Base-by-base conservation (phyloP, 768 basidiomycete genomes). In the Lentinula detonsa region DNA sequence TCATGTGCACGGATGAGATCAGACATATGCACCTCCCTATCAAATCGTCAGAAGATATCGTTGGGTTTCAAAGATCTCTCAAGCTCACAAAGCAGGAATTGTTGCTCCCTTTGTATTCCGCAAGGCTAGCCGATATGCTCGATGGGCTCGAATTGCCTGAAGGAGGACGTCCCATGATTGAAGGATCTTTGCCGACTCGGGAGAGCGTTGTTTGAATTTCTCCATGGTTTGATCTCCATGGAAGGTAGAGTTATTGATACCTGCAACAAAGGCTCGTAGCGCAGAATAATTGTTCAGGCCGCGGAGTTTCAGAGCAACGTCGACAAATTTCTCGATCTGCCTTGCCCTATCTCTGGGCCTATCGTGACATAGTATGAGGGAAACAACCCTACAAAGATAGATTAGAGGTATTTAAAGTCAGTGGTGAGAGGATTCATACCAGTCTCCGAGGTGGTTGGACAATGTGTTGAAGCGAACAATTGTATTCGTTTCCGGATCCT, bases 281-380 rank as follows among this genome's bases (percentile, higher is more conserved):
- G 90, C 91, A 37, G 94, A 93, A 71, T 97, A 98, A 70, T 99
- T 98, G 73, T 96, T 94, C 50, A 91, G 71, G 11, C 81, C 79
- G 35, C 96, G 87, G 45, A 99, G 79, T 59, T 85, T 84, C 61
- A 85, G 82, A 0, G 91, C 93, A 64, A 98, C 85, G 53, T 90
- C 86, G 31, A 94, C 86, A 61, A 98, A 87, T 69, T 92, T 92
- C 70, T 97, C 93, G 61, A 95, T 89, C 66, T 94, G 87, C 61
- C 80, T 84, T 3, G 88, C 90, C 45, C 96, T 86, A 48, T 79
- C 72, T 71, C 84, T 87, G 33, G 86, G 78, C 66, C 86, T 88
- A 66, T 93, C 88, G 61, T 95, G 93, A 61, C 91, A 91, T 13
- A 98, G 76, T 57, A 99, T 94, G 61, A 98, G 75, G 15, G 94